Evolutionary conservation across 2,329 filamentous ascomycete genomes (phyloP).

Genomic region (Aspergillus brasiliensis): DNA sequence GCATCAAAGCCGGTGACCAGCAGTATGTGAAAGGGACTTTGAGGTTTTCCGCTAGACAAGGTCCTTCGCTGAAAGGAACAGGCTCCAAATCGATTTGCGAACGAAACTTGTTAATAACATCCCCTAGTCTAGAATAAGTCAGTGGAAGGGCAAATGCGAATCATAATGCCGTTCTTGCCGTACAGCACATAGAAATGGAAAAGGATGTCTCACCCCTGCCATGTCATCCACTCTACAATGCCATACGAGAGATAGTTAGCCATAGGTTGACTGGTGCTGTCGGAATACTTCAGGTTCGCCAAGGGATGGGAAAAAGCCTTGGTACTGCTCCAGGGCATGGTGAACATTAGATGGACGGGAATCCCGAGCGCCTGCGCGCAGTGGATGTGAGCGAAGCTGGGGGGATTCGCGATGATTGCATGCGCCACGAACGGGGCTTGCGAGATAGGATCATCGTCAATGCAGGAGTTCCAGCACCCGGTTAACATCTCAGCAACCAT

Average conservation of each 20-base stretch:
- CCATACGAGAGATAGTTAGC: conserved; percentile 51
- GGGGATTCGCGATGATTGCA: conserved; percentile 57
- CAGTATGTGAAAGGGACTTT: conserved; percentile 48
- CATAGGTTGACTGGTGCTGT: conserved; percentile 11
- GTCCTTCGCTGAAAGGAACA: conserved; percentile 38
- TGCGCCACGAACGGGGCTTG: conserved; percentile 54
- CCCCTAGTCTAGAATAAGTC: conserved; percentile 36
- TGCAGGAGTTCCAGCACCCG: conserved; percentile 43
- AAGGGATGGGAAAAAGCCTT: conserved; percentile 52
- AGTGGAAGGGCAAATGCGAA: background rate
- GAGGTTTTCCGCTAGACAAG: conserved; percentile 37
- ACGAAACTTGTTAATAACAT: conserved; percentile 50
- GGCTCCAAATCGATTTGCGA: conserved; percentile 43
- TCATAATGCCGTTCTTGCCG: too few relatives aligned
- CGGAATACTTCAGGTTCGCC: conserved; percentile 45
- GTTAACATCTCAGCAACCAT: conserved; percentile 40
- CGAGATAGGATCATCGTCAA: conserved; percentile 29
- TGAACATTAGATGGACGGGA: conserved; percentile 55
- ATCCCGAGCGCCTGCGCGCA: conserved; percentile 53
- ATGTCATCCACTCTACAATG: conserved; percentile 52
- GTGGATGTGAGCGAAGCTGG: conserved; percentile 54
- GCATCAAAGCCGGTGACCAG: conserved; percentile 47
- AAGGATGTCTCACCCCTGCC: conserved; percentile 45
- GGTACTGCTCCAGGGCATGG: conserved; percentile 54
- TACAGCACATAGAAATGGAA: background rate